These are phyloP conservation scores for Penicillium digitatum DNA, from an alignment of 2,329 filamentous ascomycete species.

Conservation along the genomic window DNA sequence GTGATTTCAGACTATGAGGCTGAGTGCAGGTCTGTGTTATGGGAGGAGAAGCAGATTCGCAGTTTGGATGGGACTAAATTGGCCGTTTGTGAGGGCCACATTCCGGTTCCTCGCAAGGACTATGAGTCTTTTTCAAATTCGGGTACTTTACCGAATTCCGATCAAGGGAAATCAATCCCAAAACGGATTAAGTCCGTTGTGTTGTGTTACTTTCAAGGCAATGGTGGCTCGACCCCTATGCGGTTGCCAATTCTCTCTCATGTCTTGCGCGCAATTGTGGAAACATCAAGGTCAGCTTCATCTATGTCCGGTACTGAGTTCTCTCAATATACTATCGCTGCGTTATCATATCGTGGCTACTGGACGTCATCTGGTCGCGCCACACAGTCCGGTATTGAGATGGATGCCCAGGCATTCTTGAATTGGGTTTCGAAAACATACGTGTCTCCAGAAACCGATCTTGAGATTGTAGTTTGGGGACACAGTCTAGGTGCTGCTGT, in stretches of 20 bases:
- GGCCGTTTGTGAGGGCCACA: constrained; percentile 61
- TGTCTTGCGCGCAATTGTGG: constrained; percentile 34
- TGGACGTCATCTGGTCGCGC: constrained; percentile 72
- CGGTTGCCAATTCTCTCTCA: constrained; percentile 45
- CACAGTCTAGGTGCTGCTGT: constrained; percentile 73
- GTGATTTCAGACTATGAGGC: constrained; percentile 60
- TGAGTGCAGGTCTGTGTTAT: constrained; percentile 59
- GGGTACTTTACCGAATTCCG: constrained; percentile 19
- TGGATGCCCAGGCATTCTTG: constrained; percentile 63
- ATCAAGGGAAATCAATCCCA: not conserved
- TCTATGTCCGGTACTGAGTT: not conserved
- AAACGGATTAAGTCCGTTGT: constrained; percentile 18
- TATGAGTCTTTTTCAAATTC: constrained; percentile 21
- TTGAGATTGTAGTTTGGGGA: constrained; percentile 63
- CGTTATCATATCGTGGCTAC: constrained; percentile 64
- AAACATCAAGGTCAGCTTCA: not conserved
- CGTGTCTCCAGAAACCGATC: constrained; percentile 13
- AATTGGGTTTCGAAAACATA: constrained; percentile 55
- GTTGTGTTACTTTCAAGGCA: constrained; percentile 36
- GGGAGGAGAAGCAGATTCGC: constrained; percentile 56
- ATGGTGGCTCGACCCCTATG: constrained; percentile 32
- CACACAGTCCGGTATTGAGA: constrained; percentile 65
- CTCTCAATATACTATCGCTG: constrained; percentile 41
- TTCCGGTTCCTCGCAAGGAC: constrained; percentile 43
- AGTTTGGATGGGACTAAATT: constrained; percentile 44